phyloP scores from a whole-genome alignment of 106 monocot species.

The Cymbidium sinense region DNA sequence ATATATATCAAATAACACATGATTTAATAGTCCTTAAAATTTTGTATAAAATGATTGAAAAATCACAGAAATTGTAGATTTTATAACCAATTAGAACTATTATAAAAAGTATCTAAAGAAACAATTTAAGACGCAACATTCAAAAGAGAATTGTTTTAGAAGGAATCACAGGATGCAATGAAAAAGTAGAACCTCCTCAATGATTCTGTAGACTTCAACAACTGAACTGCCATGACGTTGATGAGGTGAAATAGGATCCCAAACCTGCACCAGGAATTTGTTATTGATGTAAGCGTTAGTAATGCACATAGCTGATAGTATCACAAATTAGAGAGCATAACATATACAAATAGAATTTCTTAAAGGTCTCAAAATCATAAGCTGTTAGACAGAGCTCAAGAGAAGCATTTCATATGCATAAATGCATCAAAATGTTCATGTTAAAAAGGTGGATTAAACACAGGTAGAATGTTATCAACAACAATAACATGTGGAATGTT shows the following conservation, averaged over 20 bases:
- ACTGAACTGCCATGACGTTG: slow-evolving; percentile 84
- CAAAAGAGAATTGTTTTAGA: slow-evolving; percentile 4
- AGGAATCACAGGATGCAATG: neutral
- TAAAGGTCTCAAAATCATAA: neutral
- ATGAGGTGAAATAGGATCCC: slow-evolving; percentile 93
- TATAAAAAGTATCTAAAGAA: neutral
- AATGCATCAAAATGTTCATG: neutral
- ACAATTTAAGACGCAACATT: neutral
- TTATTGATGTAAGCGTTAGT: neutral
- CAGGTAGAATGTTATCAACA: neutral
- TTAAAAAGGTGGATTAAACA: neutral
- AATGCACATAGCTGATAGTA: neutral
- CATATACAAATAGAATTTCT: neutral
- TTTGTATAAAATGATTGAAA: neutral
- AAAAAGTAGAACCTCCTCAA: slow-evolving; percentile 68
- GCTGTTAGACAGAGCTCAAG: neutral
- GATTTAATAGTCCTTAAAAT: neutral
- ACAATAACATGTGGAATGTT: neutral
- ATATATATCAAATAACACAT: neutral
- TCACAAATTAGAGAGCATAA: neutral
- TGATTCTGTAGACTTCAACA: slow-evolving; percentile 90
- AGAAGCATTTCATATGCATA: neutral
- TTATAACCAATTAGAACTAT: neutral
- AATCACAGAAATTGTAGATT: neutral
- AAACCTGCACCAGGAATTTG: slow-evolving; percentile 34